Evolutionary conservation across 768 basidiomycete genomes (phyloP).

Genomic region (Cubamyces lactineus): DNA sequence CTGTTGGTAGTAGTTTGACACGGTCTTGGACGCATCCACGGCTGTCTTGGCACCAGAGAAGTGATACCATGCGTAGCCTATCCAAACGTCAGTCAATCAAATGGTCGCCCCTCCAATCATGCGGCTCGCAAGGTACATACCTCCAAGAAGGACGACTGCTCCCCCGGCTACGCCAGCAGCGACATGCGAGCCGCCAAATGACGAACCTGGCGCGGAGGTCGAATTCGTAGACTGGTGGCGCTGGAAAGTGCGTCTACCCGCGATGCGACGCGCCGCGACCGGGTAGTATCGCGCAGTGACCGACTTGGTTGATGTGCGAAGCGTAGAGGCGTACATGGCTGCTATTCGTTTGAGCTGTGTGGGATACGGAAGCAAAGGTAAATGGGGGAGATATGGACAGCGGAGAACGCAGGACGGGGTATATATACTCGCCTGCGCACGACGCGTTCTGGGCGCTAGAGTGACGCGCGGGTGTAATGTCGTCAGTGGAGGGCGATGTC

Average conservation of each 20-base stretch:
- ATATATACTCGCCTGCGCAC: slow-evolving; percentile 10
- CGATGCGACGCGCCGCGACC: slow-evolving; percentile 27
- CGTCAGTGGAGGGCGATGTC: slow-evolving; percentile 13
- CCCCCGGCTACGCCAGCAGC: slow-evolving; percentile 38
- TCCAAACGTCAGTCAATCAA: background rate
- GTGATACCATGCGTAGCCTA: slow-evolving; percentile 44
- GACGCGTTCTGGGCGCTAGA: slow-evolving; percentile 1
- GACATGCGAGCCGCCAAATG: slow-evolving; percentile 27
- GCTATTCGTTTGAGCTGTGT: background rate
- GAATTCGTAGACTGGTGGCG: slow-evolving; percentile 30
- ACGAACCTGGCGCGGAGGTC: background rate
- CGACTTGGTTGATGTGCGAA: slow-evolving; percentile 8
- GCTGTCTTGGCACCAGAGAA: slow-evolving; percentile 43
- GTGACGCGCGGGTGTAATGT: background rate
- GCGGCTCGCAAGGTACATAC: slow-evolving; percentile 17
- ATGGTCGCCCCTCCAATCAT: background rate
- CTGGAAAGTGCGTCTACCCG: slow-evolving; percentile 24
- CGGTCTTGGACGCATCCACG: slow-evolving; percentile 40
- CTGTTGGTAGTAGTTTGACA: slow-evolving; percentile 31
- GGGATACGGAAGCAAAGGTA: background rate
- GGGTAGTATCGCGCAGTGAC: background rate
- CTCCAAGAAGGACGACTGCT: slow-evolving; percentile 33
- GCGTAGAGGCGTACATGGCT: slow-evolving; percentile 12
- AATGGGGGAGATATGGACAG: background rate
- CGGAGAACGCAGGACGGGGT: background rate